phyloP scores from a whole-genome alignment of 2,329 filamentous ascomycete genomes.

The Diaporthe batatas region DNA sequence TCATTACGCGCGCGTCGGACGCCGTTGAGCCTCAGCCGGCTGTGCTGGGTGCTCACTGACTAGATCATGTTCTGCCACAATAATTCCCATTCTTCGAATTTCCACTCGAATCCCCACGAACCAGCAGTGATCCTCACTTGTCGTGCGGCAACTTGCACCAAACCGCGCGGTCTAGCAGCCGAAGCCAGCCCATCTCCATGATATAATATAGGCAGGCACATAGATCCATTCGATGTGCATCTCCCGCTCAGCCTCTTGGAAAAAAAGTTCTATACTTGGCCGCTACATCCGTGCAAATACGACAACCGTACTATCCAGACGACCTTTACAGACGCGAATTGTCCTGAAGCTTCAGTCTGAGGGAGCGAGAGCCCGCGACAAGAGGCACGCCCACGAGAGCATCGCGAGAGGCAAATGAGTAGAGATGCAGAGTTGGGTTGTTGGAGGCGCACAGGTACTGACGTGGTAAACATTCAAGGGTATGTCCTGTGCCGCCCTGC shows the following conservation, averaged over 20 bases:
- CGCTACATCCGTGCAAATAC: not conserved
- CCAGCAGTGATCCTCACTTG: not conserved
- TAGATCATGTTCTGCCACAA: not conserved
- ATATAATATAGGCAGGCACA: not conserved
- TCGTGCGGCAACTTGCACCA: not conserved
- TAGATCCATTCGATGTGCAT: not conserved
- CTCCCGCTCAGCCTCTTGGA: constrained; percentile 5
- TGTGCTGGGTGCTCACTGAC: not conserved
- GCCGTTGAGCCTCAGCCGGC: constrained; percentile 11
- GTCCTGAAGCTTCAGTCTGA: not conserved
- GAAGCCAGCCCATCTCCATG: not conserved
- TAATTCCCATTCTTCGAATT: not conserved
- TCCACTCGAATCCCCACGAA: not conserved
- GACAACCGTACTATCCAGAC: not conserved
- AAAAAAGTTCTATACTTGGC: not conserved
- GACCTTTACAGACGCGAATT: too few species aligned
- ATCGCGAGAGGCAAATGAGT: constrained; percentile 16
- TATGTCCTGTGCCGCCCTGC: constrained; percentile 2
- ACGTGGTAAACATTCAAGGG: constrained; percentile 32
- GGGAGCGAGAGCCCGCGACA: not conserved
- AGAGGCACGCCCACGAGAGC: constrained; percentile 4
- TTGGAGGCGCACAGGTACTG: constrained; percentile 27
- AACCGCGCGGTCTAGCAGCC: not conserved
- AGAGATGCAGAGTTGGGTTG: constrained; percentile 1
- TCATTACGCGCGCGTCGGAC: not conserved